Percentiles rank a stretch among this genome's conserved stretches.
phyloP scores from a whole-genome alignment of 1,139 yeast species.

The Suhomyces terraborum region DNA sequence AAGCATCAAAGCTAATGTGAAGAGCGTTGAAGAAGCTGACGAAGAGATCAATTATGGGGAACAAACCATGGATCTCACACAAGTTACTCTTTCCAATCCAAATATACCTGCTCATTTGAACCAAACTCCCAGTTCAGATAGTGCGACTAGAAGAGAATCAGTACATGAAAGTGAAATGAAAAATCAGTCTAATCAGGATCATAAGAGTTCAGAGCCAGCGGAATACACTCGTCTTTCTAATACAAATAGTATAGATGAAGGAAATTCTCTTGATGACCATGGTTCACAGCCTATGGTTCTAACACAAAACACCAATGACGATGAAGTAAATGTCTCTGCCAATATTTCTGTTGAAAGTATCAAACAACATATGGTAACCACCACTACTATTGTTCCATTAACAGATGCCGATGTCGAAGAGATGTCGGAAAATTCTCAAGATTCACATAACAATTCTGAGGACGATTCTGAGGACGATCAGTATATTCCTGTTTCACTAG shows the following conservation, averaged over 20 bases:
- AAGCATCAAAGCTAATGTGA: not conserved
- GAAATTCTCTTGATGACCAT: too few species aligned
- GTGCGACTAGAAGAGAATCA: not conserved
- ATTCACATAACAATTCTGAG: too few species aligned
- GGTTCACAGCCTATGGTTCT: slow-evolving; percentile 26
- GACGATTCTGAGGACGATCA: slow-evolving; percentile 21
- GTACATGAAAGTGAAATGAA: not conserved
- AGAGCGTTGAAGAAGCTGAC: not conserved
- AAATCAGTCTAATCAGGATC: too few species aligned
- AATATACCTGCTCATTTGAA: too few species aligned
- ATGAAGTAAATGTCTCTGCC: slow-evolving; percentile 1
- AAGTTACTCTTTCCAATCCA: slow-evolving; percentile 1
- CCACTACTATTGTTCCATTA: slow-evolving; percentile 14
- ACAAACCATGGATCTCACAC: slow-evolving; percentile 20
- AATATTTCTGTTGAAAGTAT: slow-evolving; percentile 7
- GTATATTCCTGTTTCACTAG: slow-evolving; percentile 38
- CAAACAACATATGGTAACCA: slow-evolving; percentile 11
- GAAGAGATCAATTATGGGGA: slow-evolving; percentile 10
- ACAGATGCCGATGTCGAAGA: slow-evolving; percentile 20
- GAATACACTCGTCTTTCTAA: too few species aligned
- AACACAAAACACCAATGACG: slow-evolving; percentile 19
- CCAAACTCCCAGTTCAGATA: not conserved
- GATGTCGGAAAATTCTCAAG: too few species aligned
- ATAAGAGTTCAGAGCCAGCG: too few species aligned
- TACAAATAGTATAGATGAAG: too few species aligned